A percentile compares a stretch with the other conserved stretches of the same genome.
phyloP scores from a whole-genome alignment of 139 green algal species.

The Haematococcus lacustris region DNA sequence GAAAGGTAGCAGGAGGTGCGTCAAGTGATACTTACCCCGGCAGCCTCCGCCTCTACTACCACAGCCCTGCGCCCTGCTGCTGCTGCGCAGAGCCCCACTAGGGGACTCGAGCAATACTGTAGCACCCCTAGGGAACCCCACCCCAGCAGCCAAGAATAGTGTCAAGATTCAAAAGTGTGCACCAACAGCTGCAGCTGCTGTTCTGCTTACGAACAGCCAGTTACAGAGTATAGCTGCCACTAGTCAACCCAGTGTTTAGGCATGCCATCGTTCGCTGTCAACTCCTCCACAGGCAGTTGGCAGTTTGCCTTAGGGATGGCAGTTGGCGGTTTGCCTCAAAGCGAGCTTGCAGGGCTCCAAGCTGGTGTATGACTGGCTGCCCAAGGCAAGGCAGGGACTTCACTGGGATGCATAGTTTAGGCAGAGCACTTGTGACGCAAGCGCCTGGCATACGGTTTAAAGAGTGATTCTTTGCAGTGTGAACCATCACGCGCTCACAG shows the following conservation, averaged over 20 bases:
- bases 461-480: too few relatives aligned
- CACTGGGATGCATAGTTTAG: too few relatives aligned
- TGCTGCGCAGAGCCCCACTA: conserved; percentile 41
- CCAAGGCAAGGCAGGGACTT: too few relatives aligned
- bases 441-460: too few relatives aligned
- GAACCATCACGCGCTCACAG: too few relatives aligned
- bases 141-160: conserved; percentile 36
- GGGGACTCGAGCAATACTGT: conserved; percentile 67
- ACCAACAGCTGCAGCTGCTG: background rate
- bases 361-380: too few relatives aligned
- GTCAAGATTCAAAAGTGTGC: background rate
- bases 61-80: background rate
- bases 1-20: conserved; percentile 10
- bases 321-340: too few relatives aligned
- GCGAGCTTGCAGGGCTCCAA: too few relatives aligned
- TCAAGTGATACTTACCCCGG: background rate
- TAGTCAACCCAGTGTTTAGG: background rate
- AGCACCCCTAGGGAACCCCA: conserved; percentile 11
- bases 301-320: background rate
- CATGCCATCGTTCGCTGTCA: background rate
- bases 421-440: too few relatives aligned
- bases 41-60: background rate
- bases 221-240: too few relatives aligned
- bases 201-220: background rate
- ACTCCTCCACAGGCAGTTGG: background rate